Evolutionary conservation across 225 moss, liverwort and hornwort genomes (phyloP).

Genomic region (Antitrichia curtipendula): DNA sequence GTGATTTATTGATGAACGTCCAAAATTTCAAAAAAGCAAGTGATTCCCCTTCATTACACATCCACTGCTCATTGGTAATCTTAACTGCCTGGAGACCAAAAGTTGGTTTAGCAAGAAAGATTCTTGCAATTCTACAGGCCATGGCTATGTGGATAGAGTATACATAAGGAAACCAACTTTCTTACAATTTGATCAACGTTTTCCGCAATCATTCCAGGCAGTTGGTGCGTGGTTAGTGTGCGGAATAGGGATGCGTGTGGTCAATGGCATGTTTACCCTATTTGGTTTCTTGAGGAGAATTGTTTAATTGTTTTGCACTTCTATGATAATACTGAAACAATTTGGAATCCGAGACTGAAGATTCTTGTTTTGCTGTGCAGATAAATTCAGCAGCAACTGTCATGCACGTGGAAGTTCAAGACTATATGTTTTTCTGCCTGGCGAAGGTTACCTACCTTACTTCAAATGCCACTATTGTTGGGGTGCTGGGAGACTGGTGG

Average conservation of each 20-base stretch:
- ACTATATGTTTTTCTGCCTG: slow-evolving; percentile 67
- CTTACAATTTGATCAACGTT: not conserved
- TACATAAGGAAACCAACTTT: not conserved
- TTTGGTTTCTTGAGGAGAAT: not conserved
- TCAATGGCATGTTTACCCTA: not conserved
- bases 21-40: not conserved
- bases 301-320: not conserved
- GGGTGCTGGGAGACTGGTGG: slow-evolving; percentile 87
- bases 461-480: slow-evolving; percentile 55
- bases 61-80: not conserved
- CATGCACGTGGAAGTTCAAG: slow-evolving; percentile 83
- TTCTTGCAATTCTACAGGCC: not conserved
- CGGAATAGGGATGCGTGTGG: not conserved
- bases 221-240: not conserved
- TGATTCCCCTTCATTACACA: not conserved
- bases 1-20: not conserved
- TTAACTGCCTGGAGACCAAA: not conserved
- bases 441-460: slow-evolving; percentile 72
- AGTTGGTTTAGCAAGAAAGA: not conserved
- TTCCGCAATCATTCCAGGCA: not conserved
- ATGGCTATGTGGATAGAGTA: not conserved
- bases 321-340: not conserved
- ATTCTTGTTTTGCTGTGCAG: not conserved
- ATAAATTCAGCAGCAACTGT: slow-evolving; percentile 32
- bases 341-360: not conserved